phyloP scores from a whole-genome alignment of 164 flowering plant genomes.

The Piper betle region DNA sequence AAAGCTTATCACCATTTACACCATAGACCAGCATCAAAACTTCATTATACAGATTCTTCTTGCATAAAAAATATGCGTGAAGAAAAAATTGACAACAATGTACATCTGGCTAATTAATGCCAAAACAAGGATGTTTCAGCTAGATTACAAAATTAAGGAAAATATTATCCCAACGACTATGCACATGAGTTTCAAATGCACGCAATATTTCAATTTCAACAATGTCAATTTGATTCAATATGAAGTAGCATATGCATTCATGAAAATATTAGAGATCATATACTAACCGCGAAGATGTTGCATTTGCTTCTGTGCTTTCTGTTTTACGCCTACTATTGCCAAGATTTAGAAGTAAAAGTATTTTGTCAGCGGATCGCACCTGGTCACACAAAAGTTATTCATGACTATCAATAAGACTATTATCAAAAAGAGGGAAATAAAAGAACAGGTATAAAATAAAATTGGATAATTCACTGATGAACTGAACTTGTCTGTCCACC shows the following conservation, averaged over 20 bases:
- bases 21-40: not conserved
- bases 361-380: conserved; percentile 86
- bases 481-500: too few relatives aligned
- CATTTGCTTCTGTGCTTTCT: conserved; percentile 86
- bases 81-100: too few relatives aligned
- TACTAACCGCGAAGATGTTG: conserved; percentile 76
- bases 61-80: not conserved
- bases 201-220: not conserved
- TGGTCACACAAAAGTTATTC: conserved; percentile 9
- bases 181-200: not conserved
- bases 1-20: not conserved
- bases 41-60: not conserved
- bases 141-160: too few relatives aligned
- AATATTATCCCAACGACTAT: not conserved
- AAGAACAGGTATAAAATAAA: too few relatives aligned
- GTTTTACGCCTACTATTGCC: conserved; percentile 90
- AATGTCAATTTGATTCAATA: not conserved
- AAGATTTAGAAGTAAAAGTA: conserved; percentile 74
- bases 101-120: too few relatives aligned
- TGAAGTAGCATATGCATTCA: not conserved
- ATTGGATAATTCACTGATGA: too few relatives aligned
- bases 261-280: not conserved
- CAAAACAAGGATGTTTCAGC: too few relatives aligned
- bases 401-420: too few relatives aligned
- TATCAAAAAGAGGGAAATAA: too few relatives aligned